A percentile compares a stretch with the other conserved stretches of the same genome.
These are phyloP conservation scores for Hyaloscypha variabilis DNA, from an alignment of 495 filamentous ascomycete species.

Conservation along the genomic window DNA sequence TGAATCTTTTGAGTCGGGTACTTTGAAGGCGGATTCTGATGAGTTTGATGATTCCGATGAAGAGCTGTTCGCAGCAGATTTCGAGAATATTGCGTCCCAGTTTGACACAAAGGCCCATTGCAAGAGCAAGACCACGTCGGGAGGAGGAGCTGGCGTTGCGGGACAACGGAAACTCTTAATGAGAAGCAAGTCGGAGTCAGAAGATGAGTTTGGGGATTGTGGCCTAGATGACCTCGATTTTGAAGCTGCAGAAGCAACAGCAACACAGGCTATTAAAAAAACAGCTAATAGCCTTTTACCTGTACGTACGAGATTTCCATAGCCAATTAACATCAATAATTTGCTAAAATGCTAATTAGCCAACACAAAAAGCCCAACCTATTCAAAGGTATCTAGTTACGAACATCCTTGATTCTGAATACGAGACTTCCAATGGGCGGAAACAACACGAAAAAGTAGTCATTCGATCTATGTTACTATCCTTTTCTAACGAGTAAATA, in stretches of 20 bases:
- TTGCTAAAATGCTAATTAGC: conserved; percentile 52
- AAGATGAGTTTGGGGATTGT: conserved; percentile 55
- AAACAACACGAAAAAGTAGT: conserved; percentile 70
- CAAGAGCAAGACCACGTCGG: not conserved
- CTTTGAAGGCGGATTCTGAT: conserved; percentile 36
- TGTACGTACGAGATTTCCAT: conserved; percentile 52
- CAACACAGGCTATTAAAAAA: conserved; percentile 47
- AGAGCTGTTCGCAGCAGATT: conserved; percentile 56
- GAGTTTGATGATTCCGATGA: conserved; percentile 68
- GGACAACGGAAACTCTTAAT: not conserved
- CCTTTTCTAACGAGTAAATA: conserved; percentile 34
- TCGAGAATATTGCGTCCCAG: conserved; percentile 58
- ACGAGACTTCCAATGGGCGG: conserved; percentile 61
- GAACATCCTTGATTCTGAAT: conserved; percentile 67
- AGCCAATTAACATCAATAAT: conserved; percentile 27
- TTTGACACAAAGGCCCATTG: conserved; percentile 45
- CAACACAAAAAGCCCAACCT: conserved; percentile 59
- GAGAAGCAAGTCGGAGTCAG: conserved; percentile 24
- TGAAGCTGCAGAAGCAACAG: conserved; percentile 60
- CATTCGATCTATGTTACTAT: not conserved
- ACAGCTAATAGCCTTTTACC: conserved; percentile 30
- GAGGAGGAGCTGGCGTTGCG: not conserved
- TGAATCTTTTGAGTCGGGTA: conserved; percentile 10
- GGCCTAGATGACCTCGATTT: conserved; percentile 74
- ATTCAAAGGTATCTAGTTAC: conserved; percentile 85